These are phyloP conservation scores for Macrophomina pseudophaseolina DNA, from an alignment of 2,329 filamentous ascomycete species.

Conservation along the genomic window DNA sequence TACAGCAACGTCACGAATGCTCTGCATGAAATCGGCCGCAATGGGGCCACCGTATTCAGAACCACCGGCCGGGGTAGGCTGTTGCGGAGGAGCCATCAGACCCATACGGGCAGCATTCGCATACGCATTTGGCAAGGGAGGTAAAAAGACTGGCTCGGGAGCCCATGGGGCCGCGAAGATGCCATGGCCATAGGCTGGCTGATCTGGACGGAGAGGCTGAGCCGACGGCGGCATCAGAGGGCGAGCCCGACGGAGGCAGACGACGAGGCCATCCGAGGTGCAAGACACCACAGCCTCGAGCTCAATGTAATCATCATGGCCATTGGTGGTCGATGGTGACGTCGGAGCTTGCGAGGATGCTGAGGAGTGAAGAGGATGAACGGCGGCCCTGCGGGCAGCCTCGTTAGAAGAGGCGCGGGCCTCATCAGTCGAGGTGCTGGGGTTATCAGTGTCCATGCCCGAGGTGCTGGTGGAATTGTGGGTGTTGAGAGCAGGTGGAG, in stretches of 20 bases:
- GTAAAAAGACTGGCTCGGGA: slow-evolving; percentile 63
- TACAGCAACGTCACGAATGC: slow-evolving; percentile 83
- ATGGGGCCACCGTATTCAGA: slow-evolving; percentile 54
- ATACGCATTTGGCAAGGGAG: slow-evolving; percentile 39
- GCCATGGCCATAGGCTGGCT: slow-evolving; percentile 59
- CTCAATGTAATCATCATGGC: slow-evolving; percentile 60
- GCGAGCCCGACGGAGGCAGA: slow-evolving; percentile 76
- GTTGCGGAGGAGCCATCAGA: slow-evolving; percentile 26
- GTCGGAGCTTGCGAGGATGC: slow-evolving; percentile 11
- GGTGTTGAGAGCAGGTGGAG: background rate
- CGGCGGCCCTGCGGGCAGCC: background rate
- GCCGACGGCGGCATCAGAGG: slow-evolving; percentile 68
- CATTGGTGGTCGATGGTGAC: slow-evolving; percentile 32
- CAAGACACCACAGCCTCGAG: slow-evolving; percentile 91
- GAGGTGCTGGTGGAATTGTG: slow-evolving; percentile 15
- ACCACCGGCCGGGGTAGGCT: slow-evolving; percentile 37
- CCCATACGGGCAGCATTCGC: slow-evolving; percentile 26
- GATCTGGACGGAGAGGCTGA: slow-evolving; percentile 47
- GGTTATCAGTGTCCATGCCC: slow-evolving; percentile 26
- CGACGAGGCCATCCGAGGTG: slow-evolving; percentile 84
- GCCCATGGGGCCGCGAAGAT: slow-evolving; percentile 84
- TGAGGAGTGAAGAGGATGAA: background rate
- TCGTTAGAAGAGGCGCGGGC: slow-evolving; percentile 5
- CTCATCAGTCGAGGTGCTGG: slow-evolving; percentile 24
- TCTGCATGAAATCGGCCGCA: slow-evolving; percentile 71